Evolutionary conservation across 2,329 filamentous ascomycete genomes (phyloP).

Genomic region (Trichoderma aggressivum): DNA sequence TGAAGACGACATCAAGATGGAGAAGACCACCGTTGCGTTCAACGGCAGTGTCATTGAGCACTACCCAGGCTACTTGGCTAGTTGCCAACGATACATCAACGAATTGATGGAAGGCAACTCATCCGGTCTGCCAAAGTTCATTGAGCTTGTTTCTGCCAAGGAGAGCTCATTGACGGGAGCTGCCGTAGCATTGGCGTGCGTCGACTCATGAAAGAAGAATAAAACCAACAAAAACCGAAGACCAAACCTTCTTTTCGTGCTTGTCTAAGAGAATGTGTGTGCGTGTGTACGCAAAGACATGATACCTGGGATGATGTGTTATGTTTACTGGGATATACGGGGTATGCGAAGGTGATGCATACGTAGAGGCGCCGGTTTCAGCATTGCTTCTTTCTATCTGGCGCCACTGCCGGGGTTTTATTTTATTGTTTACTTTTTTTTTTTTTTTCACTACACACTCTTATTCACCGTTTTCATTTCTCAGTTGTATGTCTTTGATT

Average conservation of each 20-base stretch:
- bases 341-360: constrained; percentile 20
- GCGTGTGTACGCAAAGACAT: not conserved
- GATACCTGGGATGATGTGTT: constrained; percentile 17
- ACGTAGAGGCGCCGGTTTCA: constrained; percentile 22
- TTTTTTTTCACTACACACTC: not conserved
- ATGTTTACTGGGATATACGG: constrained; percentile 18
- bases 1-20: constrained; percentile 48
- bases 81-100: constrained; percentile 63
- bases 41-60: constrained; percentile 78
- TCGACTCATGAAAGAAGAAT: constrained; percentile 25
- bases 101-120: constrained; percentile 45
- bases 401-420: not conserved
- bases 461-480: not conserved
- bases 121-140: constrained; percentile 39
- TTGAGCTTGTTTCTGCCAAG: constrained; percentile 64
- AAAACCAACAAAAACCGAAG: not conserved
- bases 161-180: constrained; percentile 75
- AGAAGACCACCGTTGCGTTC: constrained; percentile 63
- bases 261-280: constrained; percentile 1
- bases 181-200: constrained; percentile 62
- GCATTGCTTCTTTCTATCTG: constrained; percentile 17
- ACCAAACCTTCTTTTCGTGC: not conserved
- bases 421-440: not conserved
- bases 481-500: constrained; percentile 5
- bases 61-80: constrained; percentile 64